Percentiles rank a stretch among this genome's conserved stretches.
These are phyloP conservation scores for Didymella exigua DNA, from an alignment of 2,329 filamentous ascomycete species.

Conservation along the genomic window DNA sequence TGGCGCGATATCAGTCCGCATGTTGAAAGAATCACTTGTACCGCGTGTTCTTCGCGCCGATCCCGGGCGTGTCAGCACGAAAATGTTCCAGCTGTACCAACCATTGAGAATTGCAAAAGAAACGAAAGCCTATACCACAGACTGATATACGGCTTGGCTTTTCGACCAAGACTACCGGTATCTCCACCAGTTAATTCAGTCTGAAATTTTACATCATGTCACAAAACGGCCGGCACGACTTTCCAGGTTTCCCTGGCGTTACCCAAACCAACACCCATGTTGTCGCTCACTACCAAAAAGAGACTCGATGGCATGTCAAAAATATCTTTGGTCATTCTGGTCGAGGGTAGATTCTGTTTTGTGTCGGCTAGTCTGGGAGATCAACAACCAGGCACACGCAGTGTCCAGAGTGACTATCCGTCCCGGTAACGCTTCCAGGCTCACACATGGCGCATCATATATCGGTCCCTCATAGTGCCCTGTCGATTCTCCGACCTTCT, in stretches of 20 bases:
- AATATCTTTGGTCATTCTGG: background rate
- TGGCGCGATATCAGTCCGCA: background rate
- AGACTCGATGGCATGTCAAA: background rate
- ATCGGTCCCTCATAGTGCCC: background rate
- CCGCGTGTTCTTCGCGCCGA: background rate
- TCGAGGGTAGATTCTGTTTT: background rate
- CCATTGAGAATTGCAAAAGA: background rate
- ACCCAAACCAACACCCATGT: background rate
- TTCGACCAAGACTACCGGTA: background rate
- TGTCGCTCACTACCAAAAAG: background rate
- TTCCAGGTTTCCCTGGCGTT: background rate
- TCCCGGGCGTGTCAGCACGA: background rate
- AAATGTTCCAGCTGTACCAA: background rate
- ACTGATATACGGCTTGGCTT: constrained; percentile 4
- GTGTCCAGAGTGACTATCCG: background rate
- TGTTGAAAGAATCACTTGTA: background rate
- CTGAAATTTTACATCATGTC: background rate
- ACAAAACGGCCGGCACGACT: constrained; percentile 1
- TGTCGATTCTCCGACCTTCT: background rate
- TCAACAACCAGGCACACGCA: background rate
- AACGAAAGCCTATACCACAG: constrained; percentile 1
- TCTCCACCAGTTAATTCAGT: constrained; percentile 11
- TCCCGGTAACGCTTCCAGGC: background rate
- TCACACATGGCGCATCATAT: background rate
- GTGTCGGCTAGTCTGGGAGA: background rate